Evolutionary conservation across 441 rosid genomes (phyloP), one percentile per base, ranked within the genome.

Genomic region (Populus hybrid): DNA sequence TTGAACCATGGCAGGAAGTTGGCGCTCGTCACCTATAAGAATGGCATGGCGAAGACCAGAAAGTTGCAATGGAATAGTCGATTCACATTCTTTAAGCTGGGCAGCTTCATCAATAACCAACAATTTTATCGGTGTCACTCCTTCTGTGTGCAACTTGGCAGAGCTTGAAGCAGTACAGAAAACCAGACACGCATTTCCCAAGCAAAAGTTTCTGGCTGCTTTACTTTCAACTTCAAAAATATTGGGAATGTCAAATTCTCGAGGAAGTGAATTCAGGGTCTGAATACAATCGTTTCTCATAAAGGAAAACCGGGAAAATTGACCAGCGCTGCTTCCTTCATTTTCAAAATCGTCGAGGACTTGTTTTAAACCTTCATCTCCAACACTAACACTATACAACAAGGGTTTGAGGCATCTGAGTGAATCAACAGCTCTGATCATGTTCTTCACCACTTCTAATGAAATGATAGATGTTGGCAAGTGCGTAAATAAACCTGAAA

Each of bases 41-140:
- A 89, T 23, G 0, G 86, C 90, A 50, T 85, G 87, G 7, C 78
- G 73, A 1, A 90, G 63, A 18, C 91, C 89, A 0, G 72, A 45
- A 45, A 90, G 86, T 45, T 86, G 90, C 31, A 87, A 80, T 20
- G 93, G 87, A 73, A 88, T 87, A 0, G 82, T 74, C 21, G 91
- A 88, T 64, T 90, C 93, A 21, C 89, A 87, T 81, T 90, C 93
- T 82, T 87, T 90, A 42, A 88, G 76, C 81, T 90, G 91, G 45
- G 93, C 86, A 1, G 90, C 91, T 77, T 88, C 91, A 5, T 90
- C 91, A 0, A 90, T 80, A 21, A 90, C 84, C 31, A 90, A 31
- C 50, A 90, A 26, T 0, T 82, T 66, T 0, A 87, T 12, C 2
- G 73, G 36, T 74, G 66, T 50, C 73, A 50, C 77, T 50, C 72